A percentile compares a stretch with the other conserved stretches of the same genome.
These are phyloP conservation scores for Salix koriyanagi DNA, from an alignment of 345 rosid genomes.

Conservation along the genomic window DNA sequence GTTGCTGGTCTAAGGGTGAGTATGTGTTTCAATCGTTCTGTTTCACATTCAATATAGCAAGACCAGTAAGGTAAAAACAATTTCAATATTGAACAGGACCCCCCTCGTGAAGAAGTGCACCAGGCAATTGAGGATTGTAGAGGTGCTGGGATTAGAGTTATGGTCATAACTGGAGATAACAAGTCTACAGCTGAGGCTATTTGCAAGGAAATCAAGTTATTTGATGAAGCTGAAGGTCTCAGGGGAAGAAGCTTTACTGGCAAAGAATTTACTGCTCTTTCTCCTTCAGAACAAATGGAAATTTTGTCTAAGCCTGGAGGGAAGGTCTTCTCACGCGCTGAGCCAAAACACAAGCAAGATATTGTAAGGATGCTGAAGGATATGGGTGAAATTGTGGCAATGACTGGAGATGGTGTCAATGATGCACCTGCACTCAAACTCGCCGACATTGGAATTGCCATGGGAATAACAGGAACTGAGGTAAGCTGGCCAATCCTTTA, in stretches of 20 bases:
- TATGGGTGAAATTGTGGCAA: constrained; percentile 89
- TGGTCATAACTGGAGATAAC: constrained; percentile 95
- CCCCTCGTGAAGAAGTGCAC: constrained; percentile 84
- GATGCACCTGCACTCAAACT: constrained; percentile 97
- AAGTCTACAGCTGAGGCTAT: constrained; percentile 95
- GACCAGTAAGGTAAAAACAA: neutral
- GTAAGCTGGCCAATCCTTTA: constrained; percentile 26
- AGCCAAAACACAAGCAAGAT: constrained; percentile 89
- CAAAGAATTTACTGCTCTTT: constrained; percentile 69
- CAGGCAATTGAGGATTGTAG: constrained; percentile 76
- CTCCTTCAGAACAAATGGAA: constrained; percentile 43
- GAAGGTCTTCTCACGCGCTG: constrained; percentile 84
- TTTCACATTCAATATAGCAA: neutral
- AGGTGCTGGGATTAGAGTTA: constrained; percentile 79
- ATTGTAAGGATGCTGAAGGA: constrained; percentile 82
- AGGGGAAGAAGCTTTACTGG: constrained; percentile 62
- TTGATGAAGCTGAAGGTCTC: constrained; percentile 52
- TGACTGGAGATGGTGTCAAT: constrained; percentile 98
- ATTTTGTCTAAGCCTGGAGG: constrained; percentile 67
- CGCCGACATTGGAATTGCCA: constrained; percentile 91
- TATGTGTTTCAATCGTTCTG: neutral
- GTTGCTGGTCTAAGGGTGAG: constrained; percentile 81
- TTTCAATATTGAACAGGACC: constrained; percentile 47
- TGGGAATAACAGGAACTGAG: constrained; percentile 99
- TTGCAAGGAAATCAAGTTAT: constrained; percentile 64